A percentile compares a stretch with the other conserved stretches of the same genome.
Conservation (phyloP, 2,329 filamentous ascomycete species). For the Alternaria triticimaculans region DNA sequence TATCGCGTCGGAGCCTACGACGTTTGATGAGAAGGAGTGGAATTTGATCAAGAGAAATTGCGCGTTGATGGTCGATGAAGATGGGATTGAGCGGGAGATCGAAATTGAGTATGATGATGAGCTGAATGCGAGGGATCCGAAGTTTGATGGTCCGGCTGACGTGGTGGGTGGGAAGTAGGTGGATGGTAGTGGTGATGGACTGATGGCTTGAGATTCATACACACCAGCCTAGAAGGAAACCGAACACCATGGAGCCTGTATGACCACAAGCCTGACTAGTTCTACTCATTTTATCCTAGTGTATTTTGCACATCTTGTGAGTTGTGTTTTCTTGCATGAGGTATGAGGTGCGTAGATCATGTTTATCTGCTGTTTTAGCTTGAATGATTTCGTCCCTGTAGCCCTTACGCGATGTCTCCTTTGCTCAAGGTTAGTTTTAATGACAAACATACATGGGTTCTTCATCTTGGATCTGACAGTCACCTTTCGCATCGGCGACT, state of each 20-base stretch:
- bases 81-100: slow-evolving; percentile 48
- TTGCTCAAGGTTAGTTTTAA: background rate
- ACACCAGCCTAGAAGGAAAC: background rate
- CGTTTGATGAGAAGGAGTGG: slow-evolving; percentile 61
- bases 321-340: background rate
- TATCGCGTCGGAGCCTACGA: slow-evolving; percentile 62
- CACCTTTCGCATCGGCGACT: background rate
- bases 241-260: background rate
- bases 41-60: slow-evolving; percentile 58
- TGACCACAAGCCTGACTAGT: background rate
- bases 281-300: background rate
- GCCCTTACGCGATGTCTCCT: background rate
- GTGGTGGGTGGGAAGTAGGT: background rate
- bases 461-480: rapidly evolving
- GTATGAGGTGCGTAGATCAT: no score
- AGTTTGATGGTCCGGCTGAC: slow-evolving; percentile 17
- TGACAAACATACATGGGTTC: background rate
- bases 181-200: background rate
- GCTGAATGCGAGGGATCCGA: slow-evolving; percentile 52
- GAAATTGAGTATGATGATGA: slow-evolving; percentile 46
- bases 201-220: background rate
- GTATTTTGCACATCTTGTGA: background rate
- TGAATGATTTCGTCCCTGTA: background rate
- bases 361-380: background rate
- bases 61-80: slow-evolving; percentile 52